Percentiles rank a stretch among this genome's conserved stretches.
Evolutionary conservation across 768 basidiomycete species (phyloP).

Genomic region (Hygrophoropsis aurantiaca): DNA sequence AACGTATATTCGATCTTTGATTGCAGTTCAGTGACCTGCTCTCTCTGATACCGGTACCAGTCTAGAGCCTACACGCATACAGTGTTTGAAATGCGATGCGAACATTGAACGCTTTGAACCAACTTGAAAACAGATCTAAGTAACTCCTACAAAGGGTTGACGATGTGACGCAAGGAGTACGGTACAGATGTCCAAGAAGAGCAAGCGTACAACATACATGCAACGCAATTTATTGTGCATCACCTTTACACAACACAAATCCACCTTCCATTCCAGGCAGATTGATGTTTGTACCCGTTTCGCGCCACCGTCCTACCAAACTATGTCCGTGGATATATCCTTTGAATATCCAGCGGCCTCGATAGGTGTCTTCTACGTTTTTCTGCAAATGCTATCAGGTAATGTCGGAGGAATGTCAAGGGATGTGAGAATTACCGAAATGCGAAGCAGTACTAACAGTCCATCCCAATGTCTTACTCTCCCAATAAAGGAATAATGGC

Average conservation of each 20-base stretch:
- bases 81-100: too few relatives aligned
- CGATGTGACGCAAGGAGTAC: too few relatives aligned
- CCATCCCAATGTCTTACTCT: conserved; percentile 54
- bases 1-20: too few relatives aligned
- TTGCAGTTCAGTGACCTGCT: too few relatives aligned
- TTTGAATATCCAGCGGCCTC: conserved; percentile 50
- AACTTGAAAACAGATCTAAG: too few relatives aligned
- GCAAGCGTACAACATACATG: conserved; percentile 8
- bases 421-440: conserved; percentile 36
- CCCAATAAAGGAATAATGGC: conserved; percentile 45
- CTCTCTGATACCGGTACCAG: too few relatives aligned
- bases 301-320: conserved; percentile 56
- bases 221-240: conserved; percentile 11
- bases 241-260: conserved; percentile 43
- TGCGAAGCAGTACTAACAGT: conserved; percentile 43
- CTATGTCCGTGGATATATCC: conserved; percentile 51
- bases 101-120: too few relatives aligned
- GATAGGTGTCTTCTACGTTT: conserved; percentile 25
- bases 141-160: too few relatives aligned
- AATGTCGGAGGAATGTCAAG: not conserved
- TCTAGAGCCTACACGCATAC: too few relatives aligned
- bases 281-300: conserved; percentile 40
- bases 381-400: conserved; percentile 23
- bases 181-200: conserved; percentile 3
- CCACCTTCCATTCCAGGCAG: conserved; percentile 49